Evolutionary conservation across 257 asterid genomes (phyloP).

Genomic region (Solanum habrochaites): DNA sequence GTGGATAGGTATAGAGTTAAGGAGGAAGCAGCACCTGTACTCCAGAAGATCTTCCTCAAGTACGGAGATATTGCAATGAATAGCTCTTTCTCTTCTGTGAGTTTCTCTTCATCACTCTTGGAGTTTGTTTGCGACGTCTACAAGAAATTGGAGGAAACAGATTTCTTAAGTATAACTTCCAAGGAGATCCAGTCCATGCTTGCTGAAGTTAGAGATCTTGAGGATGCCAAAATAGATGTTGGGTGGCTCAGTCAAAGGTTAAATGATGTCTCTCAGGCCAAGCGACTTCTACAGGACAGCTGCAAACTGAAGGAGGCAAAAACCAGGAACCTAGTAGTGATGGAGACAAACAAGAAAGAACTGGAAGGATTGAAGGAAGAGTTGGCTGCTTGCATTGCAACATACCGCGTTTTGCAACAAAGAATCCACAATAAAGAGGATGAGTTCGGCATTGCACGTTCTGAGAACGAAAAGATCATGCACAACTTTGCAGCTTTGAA

Average conservation of each 20-base stretch:
- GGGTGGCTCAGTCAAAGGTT: neutral
- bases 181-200: neutral
- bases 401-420: neutral
- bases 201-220: neutral
- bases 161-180: neutral
- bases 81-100: neutral
- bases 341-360: neutral
- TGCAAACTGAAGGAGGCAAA: neutral
- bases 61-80: slow-evolving; percentile 8
- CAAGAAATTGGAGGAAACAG: neutral
- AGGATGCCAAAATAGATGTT: neutral
- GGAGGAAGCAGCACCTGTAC: neutral
- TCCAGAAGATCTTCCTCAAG: neutral
- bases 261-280: neutral
- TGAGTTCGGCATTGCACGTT: neutral
- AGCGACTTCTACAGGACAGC: neutral
- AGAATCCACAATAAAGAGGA: neutral
- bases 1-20: neutral
- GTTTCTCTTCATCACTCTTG: neutral
- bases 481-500: neutral
- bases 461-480: neutral
- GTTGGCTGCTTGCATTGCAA: neutral
- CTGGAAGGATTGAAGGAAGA: neutral
- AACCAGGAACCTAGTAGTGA: neutral
- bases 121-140: neutral